phyloP scores from a whole-genome alignment of 106 monocot species.

The Cymbidium sinense region DNA sequence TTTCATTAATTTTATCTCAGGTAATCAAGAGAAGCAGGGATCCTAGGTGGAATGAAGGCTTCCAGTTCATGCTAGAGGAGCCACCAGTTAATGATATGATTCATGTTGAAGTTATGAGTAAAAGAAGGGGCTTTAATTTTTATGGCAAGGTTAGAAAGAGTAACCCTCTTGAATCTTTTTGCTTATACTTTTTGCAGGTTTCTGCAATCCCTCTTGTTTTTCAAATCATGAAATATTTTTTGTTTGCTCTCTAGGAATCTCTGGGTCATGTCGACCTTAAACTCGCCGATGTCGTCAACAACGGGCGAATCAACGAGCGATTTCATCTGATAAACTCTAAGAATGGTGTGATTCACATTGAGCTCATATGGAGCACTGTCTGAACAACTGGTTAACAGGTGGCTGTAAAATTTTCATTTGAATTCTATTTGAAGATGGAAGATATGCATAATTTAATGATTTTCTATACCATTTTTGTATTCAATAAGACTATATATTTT shows the following conservation, averaged over 20 bases:
- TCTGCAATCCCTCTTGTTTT: neutral
- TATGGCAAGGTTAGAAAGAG: slow-evolving; percentile 33
- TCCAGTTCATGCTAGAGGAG: slow-evolving; percentile 73
- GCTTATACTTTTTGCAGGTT: too few relatives aligned
- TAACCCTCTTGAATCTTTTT: neutral
- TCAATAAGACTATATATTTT: too few relatives aligned
- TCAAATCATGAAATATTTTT: neutral
- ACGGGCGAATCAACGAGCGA: slow-evolving; percentile 61
- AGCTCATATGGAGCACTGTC: slow-evolving; percentile 64
- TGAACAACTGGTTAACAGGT: slow-evolving; percentile 15
- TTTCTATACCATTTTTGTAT: too few relatives aligned
- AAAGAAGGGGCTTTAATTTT: slow-evolving; percentile 34
- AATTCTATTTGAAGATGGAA: neutral
- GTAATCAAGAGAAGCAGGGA: slow-evolving; percentile 54
- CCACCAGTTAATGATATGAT: slow-evolving; percentile 55
- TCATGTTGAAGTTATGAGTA: slow-evolving; percentile 72
- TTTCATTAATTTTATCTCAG: slow-evolving; percentile 14
- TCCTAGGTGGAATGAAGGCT: slow-evolving; percentile 83
- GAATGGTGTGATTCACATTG: slow-evolving; percentile 67
- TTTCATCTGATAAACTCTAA: slow-evolving; percentile 80
- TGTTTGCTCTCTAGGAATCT: slow-evolving; percentile 40
- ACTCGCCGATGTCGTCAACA: slow-evolving; percentile 63
- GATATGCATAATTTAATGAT: too few relatives aligned
- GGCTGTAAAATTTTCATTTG: neutral
- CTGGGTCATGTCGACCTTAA: slow-evolving; percentile 67